phyloP scores from a whole-genome alignment of 257 asterid species.

The Solanum pinnatisectum region DNA sequence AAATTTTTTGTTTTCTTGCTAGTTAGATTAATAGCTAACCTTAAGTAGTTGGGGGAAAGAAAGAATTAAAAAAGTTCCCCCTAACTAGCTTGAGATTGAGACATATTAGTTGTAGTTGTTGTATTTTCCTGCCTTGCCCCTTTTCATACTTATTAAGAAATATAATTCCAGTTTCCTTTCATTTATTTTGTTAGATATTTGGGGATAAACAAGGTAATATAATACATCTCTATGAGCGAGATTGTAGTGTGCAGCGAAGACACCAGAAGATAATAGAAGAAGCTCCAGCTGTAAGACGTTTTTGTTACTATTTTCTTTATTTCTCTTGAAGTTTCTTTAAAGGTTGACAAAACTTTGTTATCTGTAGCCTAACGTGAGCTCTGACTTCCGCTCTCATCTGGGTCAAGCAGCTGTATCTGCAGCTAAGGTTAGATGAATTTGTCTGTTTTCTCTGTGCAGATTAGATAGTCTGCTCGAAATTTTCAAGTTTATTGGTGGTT shows the following conservation, averaged over 20 bases:
- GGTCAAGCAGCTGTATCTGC: conserved; percentile 99
- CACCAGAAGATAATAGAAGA: conserved; percentile 99
- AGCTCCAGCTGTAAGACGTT: conserved; percentile 89
- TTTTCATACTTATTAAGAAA: background rate
- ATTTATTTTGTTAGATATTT: conserved; percentile 46
- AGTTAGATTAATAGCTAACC: background rate
- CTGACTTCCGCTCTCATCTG: conserved; percentile 64
- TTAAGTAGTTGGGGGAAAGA: background rate
- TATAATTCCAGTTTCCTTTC: background rate
- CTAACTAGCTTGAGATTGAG: background rate
- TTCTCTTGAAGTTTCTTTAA: background rate
- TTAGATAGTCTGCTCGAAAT: background rate
- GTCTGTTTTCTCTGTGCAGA: background rate
- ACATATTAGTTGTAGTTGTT: background rate
- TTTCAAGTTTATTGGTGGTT: background rate
- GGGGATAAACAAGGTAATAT: conserved; percentile 88
- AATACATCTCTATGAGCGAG: conserved; percentile 92
- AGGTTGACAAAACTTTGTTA: conserved; percentile 9
- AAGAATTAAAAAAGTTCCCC: background rate
- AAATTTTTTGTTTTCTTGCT: background rate
- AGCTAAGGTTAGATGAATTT: conserved; percentile 60
- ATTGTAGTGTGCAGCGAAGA: conserved; percentile 97
- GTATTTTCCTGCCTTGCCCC: background rate
- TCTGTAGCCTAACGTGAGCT: conserved; percentile 69
- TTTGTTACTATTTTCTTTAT: background rate